Base-by-base conservation (phyloP, 1,284 basidiomycete genomes). In the Chalciporus sp. region DNA sequence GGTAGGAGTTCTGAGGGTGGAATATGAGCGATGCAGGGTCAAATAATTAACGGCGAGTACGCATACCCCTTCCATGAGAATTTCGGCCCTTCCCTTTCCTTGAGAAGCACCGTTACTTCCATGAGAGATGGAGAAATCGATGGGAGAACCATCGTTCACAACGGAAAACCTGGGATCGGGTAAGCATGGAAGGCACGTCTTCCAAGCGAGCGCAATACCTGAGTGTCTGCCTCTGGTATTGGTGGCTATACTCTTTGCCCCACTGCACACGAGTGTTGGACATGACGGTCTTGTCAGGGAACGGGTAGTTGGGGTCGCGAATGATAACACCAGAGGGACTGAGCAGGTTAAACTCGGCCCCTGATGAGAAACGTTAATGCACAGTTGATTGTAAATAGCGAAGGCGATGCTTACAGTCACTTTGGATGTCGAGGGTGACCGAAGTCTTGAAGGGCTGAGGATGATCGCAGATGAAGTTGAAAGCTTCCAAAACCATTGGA, bases 261-360 rank as follows among this genome's bases (percentile, higher is more conserved):
- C 48, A 47, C 20, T 51, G 52, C 16, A 54, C 52, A 35, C 47
- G 26, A 11, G 53, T 54, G 26, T 42, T 52, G 2, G 43, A n/a
- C 7, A 49, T 37, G 2, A 54, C 49, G 16, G 39, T 52, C 31
- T 35, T 51, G n/a, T 4, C 9, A 2, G 40, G 49, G 43, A 37
- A 52, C 12, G 53, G 26, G 35, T 39, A 28, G 1, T 6, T 1
- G 14, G 33, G 12, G 12, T 51, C 50, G 3, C 42, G 26, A 2
- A 52, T 37, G 40, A 47, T 52, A 7, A 47, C 27, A 5, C 31
- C 14, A 0, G 29, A 6, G 27, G 50, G 53, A 23, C 50, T 52
- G 42, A 54, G 28, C 43, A 55, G 39, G 48, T 47, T 55, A 12
- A 55, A 47, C 51, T 53, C 50, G 16, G 41, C 45, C 50, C 44